Evolutionary conservation across 1,284 basidiomycete genomes (phyloP), one percentile per base, ranked within the genome.

Genomic region (Tilletiaria anomala): DNA sequence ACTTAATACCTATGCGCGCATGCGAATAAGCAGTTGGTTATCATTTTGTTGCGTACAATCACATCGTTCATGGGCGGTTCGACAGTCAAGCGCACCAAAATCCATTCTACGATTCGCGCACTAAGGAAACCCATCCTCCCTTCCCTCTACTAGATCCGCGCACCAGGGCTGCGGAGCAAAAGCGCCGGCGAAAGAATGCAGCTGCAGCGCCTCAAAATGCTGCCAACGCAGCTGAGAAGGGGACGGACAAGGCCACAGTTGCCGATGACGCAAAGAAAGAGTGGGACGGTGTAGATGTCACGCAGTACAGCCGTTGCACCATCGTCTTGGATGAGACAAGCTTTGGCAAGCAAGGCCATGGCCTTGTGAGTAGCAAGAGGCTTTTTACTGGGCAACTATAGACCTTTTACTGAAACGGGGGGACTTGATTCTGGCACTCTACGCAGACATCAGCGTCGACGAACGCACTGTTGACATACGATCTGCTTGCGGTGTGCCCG

Each of bases 401-500:
- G n/a, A n/a, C n/a, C n/a, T n/a, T n/a, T n/a, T n/a, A n/a, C n/a
- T n/a, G n/a, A n/a, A n/a, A n/a, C n/a, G n/a, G n/a, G n/a, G n/a
- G n/a, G n/a, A n/a, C n/a, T n/a, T n/a, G n/a, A n/a, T n/a, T n/a
- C n/a, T n/a, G n/a, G n/a, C n/a, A n/a, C n/a, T n/a, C n/a, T n/a
- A n/a, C n/a, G n/a, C n/a, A n/a, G n/a, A n/a, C 51, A 19, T 44
- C 52, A 26, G 47, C 56, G 29, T 53, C 55, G 35, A 47, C 53
- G n/a, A 44, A 39, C 11, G 50, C 61, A 4, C 46, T 66, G 2
- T 50, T 52, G 77, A 5, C 73, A 1, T 88, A 84, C 68, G 83
- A 88, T 58, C 67, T 89, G 31, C 73, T 89, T 19, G 74, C 80
- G 3, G 75, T 86, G 31, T 68, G 73, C 2, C 84, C 84, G 1